These are phyloP conservation scores for Eucalyptus coolabah DNA, from an alignment of 345 rosid species.

Conservation along the genomic window DNA sequence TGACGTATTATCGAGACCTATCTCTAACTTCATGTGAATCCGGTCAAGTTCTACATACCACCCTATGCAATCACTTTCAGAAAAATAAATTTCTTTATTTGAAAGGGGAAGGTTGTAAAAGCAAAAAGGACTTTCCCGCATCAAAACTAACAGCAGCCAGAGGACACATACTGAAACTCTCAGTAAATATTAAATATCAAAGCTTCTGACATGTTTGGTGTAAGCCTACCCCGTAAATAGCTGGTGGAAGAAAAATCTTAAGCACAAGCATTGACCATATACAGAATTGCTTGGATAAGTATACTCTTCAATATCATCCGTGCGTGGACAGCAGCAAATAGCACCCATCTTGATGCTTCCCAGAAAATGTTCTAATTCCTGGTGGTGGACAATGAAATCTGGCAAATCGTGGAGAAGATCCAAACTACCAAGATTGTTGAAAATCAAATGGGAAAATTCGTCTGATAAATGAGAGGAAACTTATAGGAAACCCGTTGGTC, in stretches of 20 bases:
- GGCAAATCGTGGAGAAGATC: not conserved
- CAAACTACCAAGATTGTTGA: not conserved
- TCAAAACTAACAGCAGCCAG: not conserved
- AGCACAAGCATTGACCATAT: conserved; percentile 38
- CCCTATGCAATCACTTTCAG: not conserved
- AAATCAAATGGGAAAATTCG: not conserved
- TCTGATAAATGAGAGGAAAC: not conserved
- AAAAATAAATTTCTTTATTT: not conserved
- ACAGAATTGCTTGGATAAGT: conserved; percentile 26
- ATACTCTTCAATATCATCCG: conserved; percentile 47
- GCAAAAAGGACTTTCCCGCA: not conserved
- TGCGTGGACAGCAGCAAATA: conserved; percentile 44
- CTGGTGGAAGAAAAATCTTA: conserved; percentile 38
- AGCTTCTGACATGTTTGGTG: not conserved
- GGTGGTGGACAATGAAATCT: not conserved
- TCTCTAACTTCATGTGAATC: not conserved
- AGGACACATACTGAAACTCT: not conserved
- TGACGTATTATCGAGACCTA: not conserved
- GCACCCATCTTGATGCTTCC: conserved; percentile 23
- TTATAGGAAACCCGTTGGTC: not conserved
- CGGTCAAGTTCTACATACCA: not conserved
- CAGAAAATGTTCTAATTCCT: not conserved
- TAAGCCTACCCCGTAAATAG: conserved; percentile 40
- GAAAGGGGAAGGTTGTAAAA: not conserved
- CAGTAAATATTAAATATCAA: not conserved